Conservation (phyloP, 805 yeast species). For the Kluyveromyces lactis region DNA sequence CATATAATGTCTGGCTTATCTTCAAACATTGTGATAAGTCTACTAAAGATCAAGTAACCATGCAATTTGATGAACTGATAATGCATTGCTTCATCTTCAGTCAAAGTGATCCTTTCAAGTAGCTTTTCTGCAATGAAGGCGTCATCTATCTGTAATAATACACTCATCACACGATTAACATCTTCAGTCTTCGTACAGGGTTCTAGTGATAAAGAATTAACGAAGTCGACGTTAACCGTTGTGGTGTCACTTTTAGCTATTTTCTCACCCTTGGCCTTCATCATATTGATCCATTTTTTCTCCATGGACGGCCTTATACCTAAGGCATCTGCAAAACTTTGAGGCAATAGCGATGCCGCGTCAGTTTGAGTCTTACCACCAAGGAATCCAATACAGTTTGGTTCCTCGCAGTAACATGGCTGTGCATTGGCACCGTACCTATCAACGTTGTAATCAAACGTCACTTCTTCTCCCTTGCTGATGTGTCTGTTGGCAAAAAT, state of each 20-base stretch:
- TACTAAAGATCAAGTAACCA: conserved; percentile 74
- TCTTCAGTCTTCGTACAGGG: conserved; percentile 44
- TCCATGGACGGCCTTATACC: conserved; percentile 66
- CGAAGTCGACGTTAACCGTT: conserved; percentile 56
- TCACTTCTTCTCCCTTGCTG: conserved; percentile 74
- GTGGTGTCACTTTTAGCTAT: conserved; percentile 43
- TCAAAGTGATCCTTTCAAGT: conserved; percentile 53
- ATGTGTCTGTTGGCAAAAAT: conserved; percentile 79
- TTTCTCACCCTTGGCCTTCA: conserved; percentile 39
- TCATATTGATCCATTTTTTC: conserved; percentile 59
- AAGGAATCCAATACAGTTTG: conserved; percentile 84
- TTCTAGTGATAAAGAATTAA: conserved; percentile 45
- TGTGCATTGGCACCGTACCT: conserved; percentile 93
- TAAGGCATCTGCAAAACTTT: conserved; percentile 73
- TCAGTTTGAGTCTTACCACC: conserved; percentile 98
- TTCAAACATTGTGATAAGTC: conserved; percentile 38
- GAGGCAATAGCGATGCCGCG: conserved; percentile 77
- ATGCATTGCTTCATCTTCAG: conserved; percentile 44
- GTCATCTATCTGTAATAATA: conserved; percentile 71
- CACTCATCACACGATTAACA: conserved; percentile 73
- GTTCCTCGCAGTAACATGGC: conserved; percentile 88
- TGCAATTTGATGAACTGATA: conserved; percentile 64
- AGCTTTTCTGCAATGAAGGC: conserved; percentile 53
- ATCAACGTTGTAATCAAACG: conserved; percentile 81
- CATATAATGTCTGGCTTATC: conserved; percentile 35